phyloP scores from a whole-genome alignment of 257 asterid species.

The Ilex asprella region DNA sequence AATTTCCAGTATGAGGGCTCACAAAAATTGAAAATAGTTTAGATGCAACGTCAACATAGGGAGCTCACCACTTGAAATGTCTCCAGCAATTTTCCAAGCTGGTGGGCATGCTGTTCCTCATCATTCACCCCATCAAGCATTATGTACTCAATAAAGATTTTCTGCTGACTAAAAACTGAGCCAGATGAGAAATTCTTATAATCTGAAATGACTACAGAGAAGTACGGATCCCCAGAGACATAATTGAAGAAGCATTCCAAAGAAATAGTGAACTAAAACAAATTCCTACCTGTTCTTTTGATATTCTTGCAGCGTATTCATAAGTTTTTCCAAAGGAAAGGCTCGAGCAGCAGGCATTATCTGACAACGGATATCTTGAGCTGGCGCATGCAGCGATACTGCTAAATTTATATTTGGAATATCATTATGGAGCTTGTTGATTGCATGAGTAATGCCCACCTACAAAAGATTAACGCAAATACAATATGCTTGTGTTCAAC shows the following conservation, averaged over 20 bases:
- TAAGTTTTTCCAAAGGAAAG: conserved; percentile 81
- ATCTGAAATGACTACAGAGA: conserved; percentile 4
- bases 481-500: conserved; percentile 6
- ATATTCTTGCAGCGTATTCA: conserved; percentile 68
- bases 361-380: conserved; percentile 91
- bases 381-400: conserved; percentile 93
- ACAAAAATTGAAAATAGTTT: background rate
- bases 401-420: conserved; percentile 81
- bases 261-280: conserved; percentile 7
- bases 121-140: conserved; percentile 96
- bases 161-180: conserved; percentile 65
- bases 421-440: conserved; percentile 71
- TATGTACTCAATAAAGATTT: conserved; percentile 89
- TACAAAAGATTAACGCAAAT: conserved; percentile 17
- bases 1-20: background rate
- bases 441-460: conserved; percentile 95
- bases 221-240: background rate
- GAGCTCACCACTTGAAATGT: conserved; percentile 62
- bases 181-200: conserved; percentile 26
- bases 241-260: background rate
- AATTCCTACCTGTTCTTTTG: conserved; percentile 59
- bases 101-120: conserved; percentile 85
- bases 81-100: conserved; percentile 79
- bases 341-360: conserved; percentile 99
- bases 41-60: background rate